Percentiles rank a stretch among this genome's conserved stretches.
Conservation (phyloP, 2,329 filamentous ascomycete species). For the Ceratocystis smalleyi region DNA sequence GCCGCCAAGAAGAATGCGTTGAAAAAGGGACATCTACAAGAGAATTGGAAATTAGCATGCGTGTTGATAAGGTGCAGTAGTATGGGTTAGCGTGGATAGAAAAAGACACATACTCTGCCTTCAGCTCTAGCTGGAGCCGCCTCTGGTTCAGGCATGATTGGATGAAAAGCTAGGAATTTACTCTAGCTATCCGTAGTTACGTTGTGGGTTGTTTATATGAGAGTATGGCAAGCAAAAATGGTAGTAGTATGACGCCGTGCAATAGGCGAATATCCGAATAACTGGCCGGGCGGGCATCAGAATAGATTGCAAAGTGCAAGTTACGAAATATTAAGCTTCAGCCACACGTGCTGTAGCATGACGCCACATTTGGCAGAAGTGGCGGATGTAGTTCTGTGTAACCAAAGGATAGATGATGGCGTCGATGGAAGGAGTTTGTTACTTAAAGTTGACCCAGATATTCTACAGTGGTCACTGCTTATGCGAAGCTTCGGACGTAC, state of each 20-base stretch:
- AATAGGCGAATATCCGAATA: neutral
- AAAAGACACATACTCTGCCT: conserved; percentile 6
- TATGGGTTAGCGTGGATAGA: neutral
- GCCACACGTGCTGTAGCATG: neutral
- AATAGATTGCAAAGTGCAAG: neutral
- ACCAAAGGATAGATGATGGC: neutral
- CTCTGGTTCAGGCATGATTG: conserved; percentile 5
- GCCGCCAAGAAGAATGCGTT: conserved; percentile 36
- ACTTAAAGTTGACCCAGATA: neutral
- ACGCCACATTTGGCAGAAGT: neutral
- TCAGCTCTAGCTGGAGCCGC: conserved; percentile 3
- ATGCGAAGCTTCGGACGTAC: neutral
- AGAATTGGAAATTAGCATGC: neutral
- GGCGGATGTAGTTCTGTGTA: neutral
- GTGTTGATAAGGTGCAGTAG: no score
- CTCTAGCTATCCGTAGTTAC: neutral
- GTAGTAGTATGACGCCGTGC: neutral
- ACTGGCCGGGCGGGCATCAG: no score
- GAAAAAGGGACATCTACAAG: conserved; percentile 18
- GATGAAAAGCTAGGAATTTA: neutral
- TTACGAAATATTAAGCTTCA: neutral
- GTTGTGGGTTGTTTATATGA: no score
- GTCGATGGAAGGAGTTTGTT: neutral
- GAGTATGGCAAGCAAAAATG: neutral
- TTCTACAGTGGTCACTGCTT: neutral